A percentile compares a stretch with the other conserved stretches of the same genome.
Evolutionary conservation across 495 filamentous ascomycete species (phyloP).

Genomic region (Gamarada debralockiae): DNA sequence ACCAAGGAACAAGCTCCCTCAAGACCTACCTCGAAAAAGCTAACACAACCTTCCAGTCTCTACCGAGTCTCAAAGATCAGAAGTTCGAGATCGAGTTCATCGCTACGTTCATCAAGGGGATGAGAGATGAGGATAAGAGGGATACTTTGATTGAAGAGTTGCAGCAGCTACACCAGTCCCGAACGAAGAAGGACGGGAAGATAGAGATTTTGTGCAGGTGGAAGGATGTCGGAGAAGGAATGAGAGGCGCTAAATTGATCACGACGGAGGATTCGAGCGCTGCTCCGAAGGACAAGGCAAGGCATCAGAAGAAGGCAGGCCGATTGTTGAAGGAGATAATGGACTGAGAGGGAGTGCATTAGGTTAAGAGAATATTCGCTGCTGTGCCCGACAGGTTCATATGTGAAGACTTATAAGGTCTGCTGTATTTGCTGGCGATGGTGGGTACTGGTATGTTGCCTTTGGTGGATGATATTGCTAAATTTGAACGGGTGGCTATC

Average conservation of each 20-base stretch:
- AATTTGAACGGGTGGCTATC: too few relatives aligned
- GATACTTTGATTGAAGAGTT: constrained; percentile 9
- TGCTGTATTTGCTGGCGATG: too few relatives aligned
- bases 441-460: too few relatives aligned
- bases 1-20: constrained; percentile 8
- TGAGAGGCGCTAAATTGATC: constrained; percentile 5
- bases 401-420: too few relatives aligned
- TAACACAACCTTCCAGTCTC: neutral
- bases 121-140: neutral
- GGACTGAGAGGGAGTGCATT: too few relatives aligned
- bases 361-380: too few relatives aligned
- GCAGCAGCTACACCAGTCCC: constrained; percentile 2
- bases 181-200: constrained; percentile 6
- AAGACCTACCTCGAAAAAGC: constrained; percentile 7
- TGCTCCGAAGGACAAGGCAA: neutral
- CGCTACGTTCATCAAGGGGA: constrained; percentile 13
- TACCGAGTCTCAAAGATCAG: neutral
- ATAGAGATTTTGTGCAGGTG: constrained; percentile 19
- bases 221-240: constrained; percentile 11
- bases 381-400: too few relatives aligned
- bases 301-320: constrained; percentile 1
- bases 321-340: too few relatives aligned
- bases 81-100: constrained; percentile 13
- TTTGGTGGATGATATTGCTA: too few relatives aligned
- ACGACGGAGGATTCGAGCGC: neutral